Percentiles rank a stretch among this genome's conserved stretches.
Conservation (phyloP, 495 filamentous ascomycete genomes). For the Penicillium psychrofluorescens region DNA sequence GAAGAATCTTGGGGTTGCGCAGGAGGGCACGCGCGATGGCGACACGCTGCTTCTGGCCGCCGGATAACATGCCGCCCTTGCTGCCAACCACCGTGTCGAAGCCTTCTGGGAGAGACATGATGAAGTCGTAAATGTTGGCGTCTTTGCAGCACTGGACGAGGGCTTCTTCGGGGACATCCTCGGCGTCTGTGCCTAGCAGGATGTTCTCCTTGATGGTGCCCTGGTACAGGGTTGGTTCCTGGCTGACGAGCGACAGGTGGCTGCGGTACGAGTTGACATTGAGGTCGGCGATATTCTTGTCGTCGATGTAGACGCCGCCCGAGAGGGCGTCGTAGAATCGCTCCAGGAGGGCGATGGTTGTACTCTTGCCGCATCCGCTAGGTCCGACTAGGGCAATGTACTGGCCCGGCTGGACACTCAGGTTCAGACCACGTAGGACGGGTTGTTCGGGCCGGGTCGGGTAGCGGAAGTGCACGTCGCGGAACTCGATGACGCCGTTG, state of each 20-base stretch:
- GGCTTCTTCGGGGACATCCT: slow-evolving; percentile 59
- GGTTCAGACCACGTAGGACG: slow-evolving; percentile 65
- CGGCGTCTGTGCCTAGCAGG: slow-evolving; percentile 56
- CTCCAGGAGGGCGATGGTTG: slow-evolving; percentile 72
- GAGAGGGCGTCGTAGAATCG: slow-evolving; percentile 76
- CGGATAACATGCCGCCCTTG: slow-evolving; percentile 71
- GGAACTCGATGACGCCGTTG: slow-evolving; percentile 68
- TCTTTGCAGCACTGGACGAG: slow-evolving; percentile 73
- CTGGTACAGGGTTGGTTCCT: slow-evolving; percentile 83
- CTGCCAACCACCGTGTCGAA: slow-evolving; percentile 70
- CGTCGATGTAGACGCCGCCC: slow-evolving; percentile 69
- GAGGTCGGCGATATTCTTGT: slow-evolving; percentile 62
- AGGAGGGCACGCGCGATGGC: slow-evolving; percentile 70
- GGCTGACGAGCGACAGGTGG: slow-evolving; percentile 72
- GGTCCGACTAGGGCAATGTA: slow-evolving; percentile 78
- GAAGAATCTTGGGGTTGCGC: slow-evolving; percentile 60
- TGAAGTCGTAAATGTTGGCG: slow-evolving; percentile 91
- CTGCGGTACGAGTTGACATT: slow-evolving; percentile 73
- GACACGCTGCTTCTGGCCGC: slow-evolving; percentile 80
- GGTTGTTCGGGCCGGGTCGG: slow-evolving; percentile 74
- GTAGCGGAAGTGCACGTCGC: slow-evolving; percentile 75
- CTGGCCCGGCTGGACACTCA: slow-evolving; percentile 66
- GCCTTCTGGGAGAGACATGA: slow-evolving; percentile 67
- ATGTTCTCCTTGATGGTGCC: slow-evolving; percentile 82
- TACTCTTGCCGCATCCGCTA: slow-evolving; percentile 79